phyloP scores from a whole-genome alignment of 1,284 basidiomycete species.

The Vanrija sp. region DNA sequence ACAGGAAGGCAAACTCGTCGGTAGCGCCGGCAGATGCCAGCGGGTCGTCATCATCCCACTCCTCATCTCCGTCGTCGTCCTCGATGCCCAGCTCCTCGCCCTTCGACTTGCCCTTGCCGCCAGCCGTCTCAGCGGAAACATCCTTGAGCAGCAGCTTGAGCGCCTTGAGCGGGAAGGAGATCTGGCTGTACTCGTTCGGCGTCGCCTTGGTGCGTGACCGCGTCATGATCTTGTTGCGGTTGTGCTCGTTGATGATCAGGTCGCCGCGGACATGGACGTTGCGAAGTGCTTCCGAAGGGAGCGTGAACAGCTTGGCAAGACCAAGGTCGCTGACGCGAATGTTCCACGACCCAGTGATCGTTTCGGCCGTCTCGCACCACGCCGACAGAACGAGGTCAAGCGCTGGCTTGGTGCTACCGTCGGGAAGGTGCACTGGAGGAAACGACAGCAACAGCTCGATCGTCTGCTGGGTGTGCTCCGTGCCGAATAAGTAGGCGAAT shows the following conservation, averaged over 20 bases:
- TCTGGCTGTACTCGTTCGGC: slow-evolving; percentile 76
- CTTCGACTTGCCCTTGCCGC: slow-evolving; percentile 58
- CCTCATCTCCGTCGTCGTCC: slow-evolving; percentile 74
- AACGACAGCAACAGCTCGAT: slow-evolving; percentile 69
- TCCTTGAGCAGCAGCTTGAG: slow-evolving; percentile 85
- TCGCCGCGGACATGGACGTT: slow-evolving; percentile 83
- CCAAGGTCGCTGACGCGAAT: slow-evolving; percentile 75
- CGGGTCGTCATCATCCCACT: slow-evolving; percentile 77
- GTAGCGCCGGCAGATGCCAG: slow-evolving; percentile 41
- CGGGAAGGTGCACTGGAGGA: slow-evolving; percentile 45
- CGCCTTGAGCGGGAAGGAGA: slow-evolving; percentile 85
- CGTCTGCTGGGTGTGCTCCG: slow-evolving; percentile 72
- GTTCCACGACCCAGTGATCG: slow-evolving; percentile 92
- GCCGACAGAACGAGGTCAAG: slow-evolving; percentile 77
- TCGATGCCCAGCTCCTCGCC: slow-evolving; percentile 58
- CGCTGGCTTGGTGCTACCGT: slow-evolving; percentile 51
- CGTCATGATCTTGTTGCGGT: slow-evolving; percentile 87
- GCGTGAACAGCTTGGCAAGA: slow-evolving; percentile 69
- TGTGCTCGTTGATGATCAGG: slow-evolving; percentile 73
- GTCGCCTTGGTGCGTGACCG: slow-evolving; percentile 79
- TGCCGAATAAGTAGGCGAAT: slow-evolving; percentile 79
- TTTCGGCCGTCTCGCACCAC: slow-evolving; percentile 92
- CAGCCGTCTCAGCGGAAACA: slow-evolving; percentile 61
- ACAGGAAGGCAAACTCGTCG: slow-evolving; percentile 52
- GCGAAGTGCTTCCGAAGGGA: slow-evolving; percentile 62